A percentile compares a stretch with the other conserved stretches of the same genome.
phyloP scores from a whole-genome alignment of 2,329 filamentous ascomycete genomes.

The Sporothrix euskadiensis region DNA sequence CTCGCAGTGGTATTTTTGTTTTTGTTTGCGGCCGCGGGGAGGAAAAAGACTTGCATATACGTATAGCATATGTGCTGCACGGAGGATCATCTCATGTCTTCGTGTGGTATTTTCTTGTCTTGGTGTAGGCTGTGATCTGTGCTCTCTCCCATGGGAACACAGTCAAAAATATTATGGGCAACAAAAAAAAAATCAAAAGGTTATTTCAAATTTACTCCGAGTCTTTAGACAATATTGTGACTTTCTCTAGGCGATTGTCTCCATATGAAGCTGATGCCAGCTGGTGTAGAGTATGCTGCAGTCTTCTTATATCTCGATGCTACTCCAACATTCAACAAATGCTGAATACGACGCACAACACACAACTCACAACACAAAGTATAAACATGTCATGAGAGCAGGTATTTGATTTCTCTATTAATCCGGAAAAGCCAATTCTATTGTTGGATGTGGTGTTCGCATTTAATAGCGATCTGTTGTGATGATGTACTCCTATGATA shows the following conservation, averaged over 20 bases:
- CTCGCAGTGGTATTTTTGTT: slow-evolving; percentile 15
- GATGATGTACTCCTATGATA: slow-evolving; percentile 13
- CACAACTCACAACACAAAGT: background rate
- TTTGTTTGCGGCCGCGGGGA: slow-evolving; percentile 16
- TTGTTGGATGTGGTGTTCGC: background rate
- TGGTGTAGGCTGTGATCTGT: slow-evolving; percentile 19
- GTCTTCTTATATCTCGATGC: no score
- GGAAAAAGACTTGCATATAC: background rate
- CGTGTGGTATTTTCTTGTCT: background rate
- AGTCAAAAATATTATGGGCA: slow-evolving; percentile 20
- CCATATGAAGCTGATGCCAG: background rate
- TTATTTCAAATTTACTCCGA: background rate
- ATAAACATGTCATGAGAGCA: background rate
- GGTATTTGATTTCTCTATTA: background rate
- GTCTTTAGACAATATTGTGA: background rate
- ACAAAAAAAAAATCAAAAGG: slow-evolving; percentile 23
- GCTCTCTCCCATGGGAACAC: background rate
- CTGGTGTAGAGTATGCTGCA: no score
- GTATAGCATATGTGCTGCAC: background rate
- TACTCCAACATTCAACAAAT: background rate
- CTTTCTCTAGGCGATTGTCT: background rate
- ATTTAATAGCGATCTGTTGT: background rate
- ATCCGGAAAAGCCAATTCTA: background rate
- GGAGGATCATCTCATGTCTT: background rate
- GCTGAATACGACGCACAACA: background rate